Evolutionary conservation across 805 yeast species (phyloP), one percentile per base, ranked within the genome.

Genomic region (Diddensiella caesifluorescens): DNA sequence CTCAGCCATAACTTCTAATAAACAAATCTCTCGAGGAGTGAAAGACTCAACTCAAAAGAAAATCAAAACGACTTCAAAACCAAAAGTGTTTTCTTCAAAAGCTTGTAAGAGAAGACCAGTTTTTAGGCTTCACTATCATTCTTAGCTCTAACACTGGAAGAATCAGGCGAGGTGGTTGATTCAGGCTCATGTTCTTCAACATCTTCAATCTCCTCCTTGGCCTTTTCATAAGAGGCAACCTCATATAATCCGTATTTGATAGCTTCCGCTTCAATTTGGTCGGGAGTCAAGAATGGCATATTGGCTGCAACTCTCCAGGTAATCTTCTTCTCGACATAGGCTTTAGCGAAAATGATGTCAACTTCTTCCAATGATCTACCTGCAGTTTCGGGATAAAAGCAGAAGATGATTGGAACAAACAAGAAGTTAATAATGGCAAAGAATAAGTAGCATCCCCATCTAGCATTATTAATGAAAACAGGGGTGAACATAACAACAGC

Each of bases 361-460:
- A 82, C 74, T 56, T 80, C 86, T 61, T 82, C 89, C 62, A 83
- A 70, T 28, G 83, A 70, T 60, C 86, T 73, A 38, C 87, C 86
- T 23, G 83, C 77, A 33, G 88, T 81, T 66, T 83, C 90, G 31
- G 89, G 90, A 61, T 79, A 83, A 62, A 71, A 75, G 65, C 80
- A 72, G 71, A 65, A 79, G 48, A 77, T 77, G 46, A 80, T 63
- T 23, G 86, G 84, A 41, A 77, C 61, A 66, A 77, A 80, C 35
- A 46, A 48, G 55, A 73, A 71, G 67, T 82, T 82, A 48, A 82
- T 69, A 23, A 66, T 59, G 5, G 85, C 84, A 61, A 83, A 83
- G 63, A 83, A 75, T 38, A 81, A 61, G 62, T 81, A 83, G 45
- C 81, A 73, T 46, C 82, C 83, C 74, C 82, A 79, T 44, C 70